Evolutionary conservation across 129 eudicot genomes (phyloP).

Genomic region (Lactuca sativa): DNA sequence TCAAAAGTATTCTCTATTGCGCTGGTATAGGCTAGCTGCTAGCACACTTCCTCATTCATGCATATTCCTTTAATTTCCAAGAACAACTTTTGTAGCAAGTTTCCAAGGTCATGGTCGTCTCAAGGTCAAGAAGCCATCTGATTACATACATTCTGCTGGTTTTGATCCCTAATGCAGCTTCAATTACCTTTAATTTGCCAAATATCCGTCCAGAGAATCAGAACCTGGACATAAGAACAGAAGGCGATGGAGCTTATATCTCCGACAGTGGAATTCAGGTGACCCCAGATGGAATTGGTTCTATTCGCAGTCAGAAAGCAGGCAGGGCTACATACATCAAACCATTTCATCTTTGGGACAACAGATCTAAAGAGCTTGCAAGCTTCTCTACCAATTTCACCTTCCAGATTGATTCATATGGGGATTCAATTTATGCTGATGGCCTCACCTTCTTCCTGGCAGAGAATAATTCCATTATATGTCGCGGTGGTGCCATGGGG

Average conservation of each 20-base stretch:
- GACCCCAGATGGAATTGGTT: too few species aligned
- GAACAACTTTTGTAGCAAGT: too few species aligned
- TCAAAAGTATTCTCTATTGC: too few species aligned
- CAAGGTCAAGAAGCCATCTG: not conserved
- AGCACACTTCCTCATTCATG: too few species aligned
- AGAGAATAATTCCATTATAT: conserved; percentile 7
- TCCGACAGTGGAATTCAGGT: too few species aligned
- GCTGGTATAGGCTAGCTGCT: too few species aligned
- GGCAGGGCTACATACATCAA: conserved; percentile 12
- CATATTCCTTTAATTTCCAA: too few species aligned
- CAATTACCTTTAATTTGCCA: conserved; percentile 20
- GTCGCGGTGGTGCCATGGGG: conserved; percentile 15
- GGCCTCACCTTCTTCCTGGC: conserved; percentile 32
- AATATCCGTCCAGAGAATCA: not conserved
- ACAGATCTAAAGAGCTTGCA: conserved; percentile 9
- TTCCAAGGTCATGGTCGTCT: too few species aligned
- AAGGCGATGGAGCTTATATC: too few species aligned
- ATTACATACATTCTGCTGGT: conserved; percentile 1
- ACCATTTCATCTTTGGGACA: conserved; percentile 32
- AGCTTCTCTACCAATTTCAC: conserved; percentile 17
- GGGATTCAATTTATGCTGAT: not conserved
- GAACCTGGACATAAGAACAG: too few species aligned
- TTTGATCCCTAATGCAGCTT: conserved; percentile 14
- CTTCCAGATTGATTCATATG: conserved; percentile 9
- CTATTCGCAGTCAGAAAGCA: not conserved